A percentile compares a stretch with the other conserved stretches of the same genome.
phyloP scores from a whole-genome alignment of 306 rosid species.

The Sphenostylis stenocarpa region DNA sequence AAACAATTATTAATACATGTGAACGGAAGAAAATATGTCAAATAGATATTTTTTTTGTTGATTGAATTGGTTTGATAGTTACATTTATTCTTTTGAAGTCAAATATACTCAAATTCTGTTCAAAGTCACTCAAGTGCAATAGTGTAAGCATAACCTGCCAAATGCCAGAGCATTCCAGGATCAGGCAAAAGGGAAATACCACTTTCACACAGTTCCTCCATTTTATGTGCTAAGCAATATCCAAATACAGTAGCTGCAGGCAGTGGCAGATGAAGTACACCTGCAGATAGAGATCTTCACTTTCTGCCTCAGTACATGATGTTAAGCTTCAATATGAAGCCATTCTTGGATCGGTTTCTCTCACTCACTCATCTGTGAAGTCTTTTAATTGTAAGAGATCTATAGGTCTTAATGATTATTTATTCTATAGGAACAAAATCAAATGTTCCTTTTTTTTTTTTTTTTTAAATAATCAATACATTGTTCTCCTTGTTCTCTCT shows the following conservation, averaged over 20 bases:
- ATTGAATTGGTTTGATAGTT: slow-evolving; percentile 7
- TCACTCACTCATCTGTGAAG: slow-evolving; percentile 30
- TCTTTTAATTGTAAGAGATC: slow-evolving; percentile 36
- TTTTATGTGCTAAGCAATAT: slow-evolving; percentile 47
- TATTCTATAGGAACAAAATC: background rate
- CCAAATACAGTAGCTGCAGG: slow-evolving; percentile 53
- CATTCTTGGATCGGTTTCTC: slow-evolving; percentile 29
- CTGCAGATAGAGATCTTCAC: slow-evolving; percentile 42
- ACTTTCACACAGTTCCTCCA: slow-evolving; percentile 50
- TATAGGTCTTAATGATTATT: background rate
- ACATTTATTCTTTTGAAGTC: slow-evolving; percentile 11
- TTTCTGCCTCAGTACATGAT: slow-evolving; percentile 28
- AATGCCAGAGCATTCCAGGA: slow-evolving; percentile 34
- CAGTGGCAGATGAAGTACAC: slow-evolving; percentile 46
- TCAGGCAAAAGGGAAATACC: slow-evolving; percentile 48
- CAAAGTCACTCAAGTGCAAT: slow-evolving; percentile 28
- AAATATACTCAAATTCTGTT: slow-evolving; percentile 9
- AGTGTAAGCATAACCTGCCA: slow-evolving; percentile 33
- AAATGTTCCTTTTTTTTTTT: background rate
- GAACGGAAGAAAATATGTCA: background rate
- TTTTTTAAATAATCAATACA: background rate
- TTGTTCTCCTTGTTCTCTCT: slow-evolving; percentile 4
- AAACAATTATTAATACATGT: too few species aligned
- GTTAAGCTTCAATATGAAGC: slow-evolving; percentile 30
- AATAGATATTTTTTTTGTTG: background rate